phyloP scores from a whole-genome alignment of 2,329 filamentous ascomycete genomes.

The Aureobasidium leucospermi region DNA sequence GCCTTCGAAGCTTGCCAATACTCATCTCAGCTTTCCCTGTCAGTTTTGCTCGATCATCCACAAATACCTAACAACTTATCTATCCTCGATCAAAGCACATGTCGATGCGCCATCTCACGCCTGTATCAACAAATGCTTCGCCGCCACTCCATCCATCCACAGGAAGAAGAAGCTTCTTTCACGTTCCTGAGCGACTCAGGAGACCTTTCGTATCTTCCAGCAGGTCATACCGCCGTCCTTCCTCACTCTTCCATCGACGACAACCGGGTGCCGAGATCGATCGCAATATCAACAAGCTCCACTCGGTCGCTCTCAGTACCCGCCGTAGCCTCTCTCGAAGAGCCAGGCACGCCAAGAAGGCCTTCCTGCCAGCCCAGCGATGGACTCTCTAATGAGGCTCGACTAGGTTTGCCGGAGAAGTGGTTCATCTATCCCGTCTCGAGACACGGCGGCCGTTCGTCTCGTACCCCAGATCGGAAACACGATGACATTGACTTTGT shows the following conservation, averaged over 20 bases:
- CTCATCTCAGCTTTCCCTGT: no score
- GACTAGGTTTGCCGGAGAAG: neutral
- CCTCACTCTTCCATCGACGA: neutral
- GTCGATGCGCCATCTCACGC: neutral
- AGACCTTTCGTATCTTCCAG: neutral
- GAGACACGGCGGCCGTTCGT: neutral
- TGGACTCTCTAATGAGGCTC: neutral
- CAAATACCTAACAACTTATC: neutral
- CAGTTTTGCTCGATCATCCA: no score
- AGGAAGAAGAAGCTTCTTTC: neutral
- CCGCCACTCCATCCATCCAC: slow-evolving; percentile 3
- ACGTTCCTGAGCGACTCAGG: slow-evolving; percentile 5
- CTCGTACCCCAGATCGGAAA: neutral
- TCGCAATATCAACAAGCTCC: neutral
- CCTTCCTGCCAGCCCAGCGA: neutral
- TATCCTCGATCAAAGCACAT: neutral
- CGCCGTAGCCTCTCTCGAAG: neutral
- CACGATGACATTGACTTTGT: neutral
- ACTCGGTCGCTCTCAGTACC: neutral
- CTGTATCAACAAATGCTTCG: neutral
- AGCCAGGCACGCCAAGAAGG: neutral
- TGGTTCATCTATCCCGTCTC: slow-evolving; percentile 1
- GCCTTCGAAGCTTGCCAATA: no score
- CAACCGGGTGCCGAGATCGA: neutral
- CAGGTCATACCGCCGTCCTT: neutral